Base-by-base conservation (phyloP, 164 flowering plant genomes). In the Liriodendron chinense region DNA sequence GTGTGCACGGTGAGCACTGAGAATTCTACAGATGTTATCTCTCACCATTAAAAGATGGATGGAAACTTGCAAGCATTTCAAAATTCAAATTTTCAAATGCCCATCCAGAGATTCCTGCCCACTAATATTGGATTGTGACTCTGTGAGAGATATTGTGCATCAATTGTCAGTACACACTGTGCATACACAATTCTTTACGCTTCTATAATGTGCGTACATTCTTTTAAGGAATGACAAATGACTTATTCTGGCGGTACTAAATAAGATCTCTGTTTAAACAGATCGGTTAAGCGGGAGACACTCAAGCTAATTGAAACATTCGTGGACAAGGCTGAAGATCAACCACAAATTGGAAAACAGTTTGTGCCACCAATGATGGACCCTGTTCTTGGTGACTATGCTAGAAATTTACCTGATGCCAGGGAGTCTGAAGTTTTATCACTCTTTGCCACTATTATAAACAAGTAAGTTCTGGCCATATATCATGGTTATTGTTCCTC, bases 331-430 rank as follows among this genome's bases (percentile, higher is more conserved):
- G 98, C 98, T 75, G 99, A 96, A 84, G 97, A 94, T 78, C 99
- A 96, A 80, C 89, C 95, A 9, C 97, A 91, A 74, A 94, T 94
- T 75, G 99, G 99, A 22, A 96, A 91, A 78, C 97, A 96, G 74
- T 96, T 96, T 87, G 97, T 96, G 76, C 98, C 99, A n/a, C 98
- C 99, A 63, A 96, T 96, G 99, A 92, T 96, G 99, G 99, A 96
- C 78, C 97, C 94, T 71, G 93, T 96, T 74, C 94, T 96, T 71
- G 95, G 94, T 66, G 99, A 96, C 74, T 96, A 96, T 84, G 95
- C 97, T 8, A 84, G 99, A 84, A 96, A 96, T 77, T 77, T 96
- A 79, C 95, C 99, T 78, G 99, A 96, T 85, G 99, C 99, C n/a
- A 87, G 99, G 76, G 99, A 96, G 78, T 94, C 99, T 12, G 99